phyloP scores from a whole-genome alignment of 2,329 filamentous ascomycete genomes.

The Periconia sp. region DNA sequence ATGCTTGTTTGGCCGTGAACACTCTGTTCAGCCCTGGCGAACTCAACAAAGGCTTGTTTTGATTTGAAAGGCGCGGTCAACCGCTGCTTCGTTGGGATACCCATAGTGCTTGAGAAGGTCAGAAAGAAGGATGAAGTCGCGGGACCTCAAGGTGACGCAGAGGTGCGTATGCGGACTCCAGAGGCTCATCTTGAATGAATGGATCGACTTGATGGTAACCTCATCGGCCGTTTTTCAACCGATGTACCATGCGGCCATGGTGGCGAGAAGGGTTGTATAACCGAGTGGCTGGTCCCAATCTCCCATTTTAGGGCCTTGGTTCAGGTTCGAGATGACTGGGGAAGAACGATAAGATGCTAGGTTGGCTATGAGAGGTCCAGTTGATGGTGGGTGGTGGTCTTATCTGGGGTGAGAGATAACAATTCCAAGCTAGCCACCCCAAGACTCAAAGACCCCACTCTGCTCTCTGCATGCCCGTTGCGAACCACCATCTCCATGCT shows the following conservation, averaged over 20 bases:
- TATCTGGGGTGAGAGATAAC: background rate
- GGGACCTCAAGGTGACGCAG: background rate
- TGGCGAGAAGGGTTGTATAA: too few relatives aligned
- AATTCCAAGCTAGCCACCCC: background rate
- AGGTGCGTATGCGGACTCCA: background rate
- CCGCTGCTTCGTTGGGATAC: background rate
- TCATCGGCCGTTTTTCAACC: background rate
- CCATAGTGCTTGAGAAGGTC: background rate
- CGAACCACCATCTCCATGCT: background rate
- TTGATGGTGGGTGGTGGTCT: background rate
- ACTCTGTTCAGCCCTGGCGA: conserved; percentile 13
- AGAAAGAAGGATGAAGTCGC: background rate
- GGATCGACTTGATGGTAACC: background rate
- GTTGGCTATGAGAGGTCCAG: background rate
- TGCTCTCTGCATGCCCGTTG: background rate
- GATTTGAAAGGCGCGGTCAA: conserved; percentile 19
- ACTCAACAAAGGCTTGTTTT: conserved; percentile 19
- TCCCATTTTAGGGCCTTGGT: too few relatives aligned
- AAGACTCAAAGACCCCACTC: background rate
- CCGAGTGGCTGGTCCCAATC: too few relatives aligned
- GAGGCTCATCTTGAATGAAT: background rate
- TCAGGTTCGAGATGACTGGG: too few relatives aligned
- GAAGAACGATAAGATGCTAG: too few relatives aligned
- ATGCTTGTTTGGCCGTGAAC: conserved; percentile 12
- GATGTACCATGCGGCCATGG: background rate